These are phyloP conservation scores for Symbiodinium pilosum DNA, from an alignment of 73 alveolate species.

Conservation along the genomic window DNA sequence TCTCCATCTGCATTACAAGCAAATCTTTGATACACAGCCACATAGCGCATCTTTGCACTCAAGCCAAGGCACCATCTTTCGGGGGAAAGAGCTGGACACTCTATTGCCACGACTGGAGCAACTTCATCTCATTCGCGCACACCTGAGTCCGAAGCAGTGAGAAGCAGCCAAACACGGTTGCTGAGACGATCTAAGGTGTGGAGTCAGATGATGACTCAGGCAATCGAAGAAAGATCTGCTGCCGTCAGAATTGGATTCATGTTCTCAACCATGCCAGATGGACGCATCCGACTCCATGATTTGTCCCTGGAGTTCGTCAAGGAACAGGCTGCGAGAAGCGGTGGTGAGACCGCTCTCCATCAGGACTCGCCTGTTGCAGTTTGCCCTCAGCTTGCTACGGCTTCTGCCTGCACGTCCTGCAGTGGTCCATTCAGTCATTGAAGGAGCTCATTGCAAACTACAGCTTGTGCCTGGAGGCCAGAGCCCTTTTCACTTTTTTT, in stretches of 20 bases:
- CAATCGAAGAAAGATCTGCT: too few relatives aligned
- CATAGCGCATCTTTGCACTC: neutral
- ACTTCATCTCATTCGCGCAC: slow-evolving; percentile 33
- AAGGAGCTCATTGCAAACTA: slow-evolving; percentile 34
- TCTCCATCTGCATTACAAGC: too few relatives aligned
- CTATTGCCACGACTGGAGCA: slow-evolving; percentile 13
- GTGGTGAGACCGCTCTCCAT: slow-evolving; percentile 40
- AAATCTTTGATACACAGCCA: neutral
- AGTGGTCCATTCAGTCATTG: too few relatives aligned
- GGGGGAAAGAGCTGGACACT: slow-evolving; percentile 31
- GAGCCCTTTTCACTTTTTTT: neutral
- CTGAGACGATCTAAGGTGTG: too few relatives aligned
- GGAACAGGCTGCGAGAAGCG: slow-evolving; percentile 40
- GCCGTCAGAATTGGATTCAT: too few relatives aligned
- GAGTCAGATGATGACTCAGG: too few relatives aligned
- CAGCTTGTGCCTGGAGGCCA: slow-evolving; percentile 40
- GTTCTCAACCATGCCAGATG: neutral
- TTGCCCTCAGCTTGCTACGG: neutral
- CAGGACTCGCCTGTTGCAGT: neutral
- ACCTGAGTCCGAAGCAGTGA: too few relatives aligned
- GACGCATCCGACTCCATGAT: slow-evolving; percentile 47
- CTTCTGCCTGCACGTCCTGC: neutral
- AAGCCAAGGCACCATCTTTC: slow-evolving; percentile 21
- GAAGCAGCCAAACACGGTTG: too few relatives aligned
- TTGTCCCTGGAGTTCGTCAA: slow-evolving; percentile 79